phyloP scores from a whole-genome alignment of 2,329 filamentous ascomycete species.

The Cladosporium sp. region DNA sequence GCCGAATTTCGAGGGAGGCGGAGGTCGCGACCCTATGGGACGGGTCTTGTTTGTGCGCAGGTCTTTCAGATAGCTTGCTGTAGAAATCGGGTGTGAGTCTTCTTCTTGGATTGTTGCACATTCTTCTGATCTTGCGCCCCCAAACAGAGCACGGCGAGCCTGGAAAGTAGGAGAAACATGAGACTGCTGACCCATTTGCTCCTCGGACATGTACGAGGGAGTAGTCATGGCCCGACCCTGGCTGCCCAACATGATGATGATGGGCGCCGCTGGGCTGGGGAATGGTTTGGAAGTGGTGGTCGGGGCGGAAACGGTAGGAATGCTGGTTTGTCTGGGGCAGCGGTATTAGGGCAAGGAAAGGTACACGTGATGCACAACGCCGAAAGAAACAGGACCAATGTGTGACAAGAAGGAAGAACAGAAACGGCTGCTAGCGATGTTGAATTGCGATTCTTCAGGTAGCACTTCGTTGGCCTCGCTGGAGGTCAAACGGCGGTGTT shows the following conservation, averaged over 20 bases:
- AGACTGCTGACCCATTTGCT: slow-evolving; percentile 14
- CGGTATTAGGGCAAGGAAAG: neutral
- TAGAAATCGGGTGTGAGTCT: slow-evolving; percentile 5
- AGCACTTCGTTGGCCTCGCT: no score
- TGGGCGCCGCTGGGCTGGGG: neutral
- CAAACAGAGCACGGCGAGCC: slow-evolving; percentile 11
- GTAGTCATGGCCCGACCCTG: slow-evolving; percentile 11
- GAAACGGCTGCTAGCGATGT: slow-evolving; percentile 6
- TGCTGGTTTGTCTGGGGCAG: neutral
- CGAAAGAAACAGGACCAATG: neutral
- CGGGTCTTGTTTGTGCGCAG: slow-evolving; percentile 64
- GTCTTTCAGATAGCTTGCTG: slow-evolving; percentile 67
- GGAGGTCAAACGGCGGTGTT: no score
- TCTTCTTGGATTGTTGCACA: slow-evolving; percentile 1
- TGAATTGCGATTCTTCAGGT: slow-evolving; percentile 10
- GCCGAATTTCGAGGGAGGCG: slow-evolving; percentile 46
- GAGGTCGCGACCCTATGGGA: slow-evolving; percentile 68
- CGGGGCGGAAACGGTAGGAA: slow-evolving; percentile 10
- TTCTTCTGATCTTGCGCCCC: slow-evolving; percentile 7
- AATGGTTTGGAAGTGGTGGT: neutral
- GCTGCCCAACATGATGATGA: slow-evolving; percentile 9
- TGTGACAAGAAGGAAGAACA: neutral
- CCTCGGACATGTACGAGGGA: slow-evolving; percentile 13
- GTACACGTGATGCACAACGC: neutral
- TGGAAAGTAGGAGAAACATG: slow-evolving; percentile 12